Evolutionary conservation across 139 green algal genomes (phyloP).

Genomic region (Ulvella scutata): DNA sequence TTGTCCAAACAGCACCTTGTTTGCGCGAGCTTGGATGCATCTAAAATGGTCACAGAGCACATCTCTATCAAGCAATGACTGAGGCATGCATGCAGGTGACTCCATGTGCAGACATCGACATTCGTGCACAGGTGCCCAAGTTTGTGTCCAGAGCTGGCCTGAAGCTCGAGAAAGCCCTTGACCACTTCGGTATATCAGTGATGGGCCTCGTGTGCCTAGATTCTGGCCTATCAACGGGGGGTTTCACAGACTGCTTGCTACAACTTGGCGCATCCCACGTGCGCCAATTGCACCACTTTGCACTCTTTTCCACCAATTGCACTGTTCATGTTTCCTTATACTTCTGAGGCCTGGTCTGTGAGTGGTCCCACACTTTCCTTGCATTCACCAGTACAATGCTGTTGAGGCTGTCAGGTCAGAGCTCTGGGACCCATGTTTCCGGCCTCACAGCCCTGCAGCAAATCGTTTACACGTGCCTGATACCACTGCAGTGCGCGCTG

Average conservation of each 20-base stretch:
- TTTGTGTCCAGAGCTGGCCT: slow-evolving; percentile 46
- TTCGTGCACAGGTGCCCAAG: slow-evolving; percentile 59
- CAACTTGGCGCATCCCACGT: slow-evolving; percentile 67
- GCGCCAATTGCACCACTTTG: too few relatives aligned
- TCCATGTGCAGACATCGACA: slow-evolving; percentile 24
- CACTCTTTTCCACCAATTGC: too few relatives aligned
- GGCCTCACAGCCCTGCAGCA: too few relatives aligned
- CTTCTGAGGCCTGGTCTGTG: too few relatives aligned
- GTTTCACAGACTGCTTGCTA: slow-evolving; percentile 94
- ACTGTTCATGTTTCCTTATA: too few relatives aligned
- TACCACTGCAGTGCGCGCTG: too few relatives aligned
- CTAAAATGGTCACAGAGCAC: slow-evolving; percentile 15
- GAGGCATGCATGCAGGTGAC: slow-evolving; percentile 61
- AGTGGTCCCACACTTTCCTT: too few relatives aligned
- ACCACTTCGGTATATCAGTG: slow-evolving; percentile 65
- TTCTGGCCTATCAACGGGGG: slow-evolving; percentile 85
- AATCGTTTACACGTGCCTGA: too few relatives aligned
- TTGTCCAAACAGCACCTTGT: too few relatives aligned
- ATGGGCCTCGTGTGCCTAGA: slow-evolving; percentile 56
- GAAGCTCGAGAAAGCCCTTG: slow-evolving; percentile 86
- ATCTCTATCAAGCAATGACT: slow-evolving; percentile 13
- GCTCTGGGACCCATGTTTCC: too few relatives aligned
- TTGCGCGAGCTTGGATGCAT: slow-evolving; percentile 15
- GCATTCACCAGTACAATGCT: too few relatives aligned
- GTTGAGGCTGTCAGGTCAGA: too few relatives aligned